Evolutionary conservation across 2,329 filamentous ascomycete genomes (phyloP).

Genomic region (Pseudofabraea citricarpa): DNA sequence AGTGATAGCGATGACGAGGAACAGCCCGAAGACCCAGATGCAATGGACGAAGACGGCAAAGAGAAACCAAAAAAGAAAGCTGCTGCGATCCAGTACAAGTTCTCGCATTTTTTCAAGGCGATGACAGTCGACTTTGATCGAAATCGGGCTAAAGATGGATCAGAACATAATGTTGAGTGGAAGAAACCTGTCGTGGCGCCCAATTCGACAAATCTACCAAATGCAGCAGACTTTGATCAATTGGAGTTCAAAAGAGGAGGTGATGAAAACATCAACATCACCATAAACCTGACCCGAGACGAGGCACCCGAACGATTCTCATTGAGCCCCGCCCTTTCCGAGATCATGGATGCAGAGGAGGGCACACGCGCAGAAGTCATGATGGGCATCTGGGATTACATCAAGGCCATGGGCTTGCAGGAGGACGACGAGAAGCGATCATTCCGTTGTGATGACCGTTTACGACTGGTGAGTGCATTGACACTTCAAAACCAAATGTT

Average conservation of each 20-base stretch:
- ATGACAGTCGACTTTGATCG: constrained; percentile 71
- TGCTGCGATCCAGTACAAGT: constrained; percentile 45
- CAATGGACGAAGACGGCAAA: constrained; percentile 58
- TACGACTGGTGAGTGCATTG: constrained; percentile 62
- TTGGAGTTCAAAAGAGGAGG: constrained; percentile 87
- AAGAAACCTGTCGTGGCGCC: constrained; percentile 64
- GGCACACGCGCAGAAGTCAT: constrained; percentile 84
- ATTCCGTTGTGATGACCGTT: constrained; percentile 80
- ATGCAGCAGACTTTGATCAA: constrained; percentile 79
- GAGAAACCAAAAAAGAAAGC: constrained; percentile 35
- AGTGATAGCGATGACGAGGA: constrained; percentile 46
- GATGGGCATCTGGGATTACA: constrained; percentile 94
- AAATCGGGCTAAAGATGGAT: constrained; percentile 49
- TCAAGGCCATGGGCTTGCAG: constrained; percentile 77
- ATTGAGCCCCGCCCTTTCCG: constrained; percentile 72
- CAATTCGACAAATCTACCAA: constrained; percentile 43
- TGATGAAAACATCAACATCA: constrained; percentile 89
- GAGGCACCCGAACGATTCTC: constrained; percentile 82
- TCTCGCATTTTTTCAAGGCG: constrained; percentile 80
- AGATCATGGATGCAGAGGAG: constrained; percentile 80
- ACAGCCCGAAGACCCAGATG: constrained; percentile 35
- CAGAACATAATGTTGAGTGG: constrained; percentile 71
- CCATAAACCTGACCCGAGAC: constrained; percentile 78
- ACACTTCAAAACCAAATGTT: not conserved
- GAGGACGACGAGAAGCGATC: constrained; percentile 93